phyloP scores from a whole-genome alignment of 768 basidiomycete genomes.

The Amanita pallidorosea region DNA sequence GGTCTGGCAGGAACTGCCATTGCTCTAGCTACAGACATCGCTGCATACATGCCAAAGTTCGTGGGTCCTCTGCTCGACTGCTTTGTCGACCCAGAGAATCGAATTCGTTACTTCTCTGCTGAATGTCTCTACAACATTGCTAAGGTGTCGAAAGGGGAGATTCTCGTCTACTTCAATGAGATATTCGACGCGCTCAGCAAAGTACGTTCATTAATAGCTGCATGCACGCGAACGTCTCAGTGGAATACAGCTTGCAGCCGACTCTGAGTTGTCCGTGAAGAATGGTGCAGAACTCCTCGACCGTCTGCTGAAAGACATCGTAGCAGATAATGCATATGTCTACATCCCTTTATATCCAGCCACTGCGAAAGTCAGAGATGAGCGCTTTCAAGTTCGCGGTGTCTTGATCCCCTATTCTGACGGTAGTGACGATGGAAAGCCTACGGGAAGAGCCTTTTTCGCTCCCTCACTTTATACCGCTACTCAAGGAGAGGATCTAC shows the following conservation, averaged over 20 bases:
- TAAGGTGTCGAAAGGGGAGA: conserved; percentile 94
- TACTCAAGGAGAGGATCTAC: conserved; percentile 87
- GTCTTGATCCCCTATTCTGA: conserved; percentile 62
- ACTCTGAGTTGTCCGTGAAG: conserved; percentile 93
- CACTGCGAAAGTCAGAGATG: conserved; percentile 57
- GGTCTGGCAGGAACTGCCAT: conserved; percentile 97
- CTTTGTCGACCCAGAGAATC: conserved; percentile 89
- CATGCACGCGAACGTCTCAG: conserved; percentile 4
- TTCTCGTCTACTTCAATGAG: conserved; percentile 94
- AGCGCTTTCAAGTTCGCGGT: conserved; percentile 41
- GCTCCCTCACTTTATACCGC: conserved; percentile 86
- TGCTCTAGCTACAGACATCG: conserved; percentile 85
- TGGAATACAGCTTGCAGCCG: conserved; percentile 73
- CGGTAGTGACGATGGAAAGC: conserved; percentile 24
- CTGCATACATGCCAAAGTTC: conserved; percentile 92
- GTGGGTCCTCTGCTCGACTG: conserved; percentile 81
- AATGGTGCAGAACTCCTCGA: conserved; percentile 97
- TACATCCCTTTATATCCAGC: conserved; percentile 87
- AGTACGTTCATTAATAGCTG: conserved; percentile 32
- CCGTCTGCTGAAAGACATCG: conserved; percentile 94
- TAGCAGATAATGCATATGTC: conserved; percentile 90
- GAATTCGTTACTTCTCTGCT: conserved; percentile 95
- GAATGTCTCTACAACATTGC: conserved; percentile 98
- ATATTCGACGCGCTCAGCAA: conserved; percentile 97
- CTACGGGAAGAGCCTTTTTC: conserved; percentile 69